Base-by-base conservation (phyloP, 2,329 filamentous ascomycete genomes). In the Epicoccum sorghinum region DNA sequence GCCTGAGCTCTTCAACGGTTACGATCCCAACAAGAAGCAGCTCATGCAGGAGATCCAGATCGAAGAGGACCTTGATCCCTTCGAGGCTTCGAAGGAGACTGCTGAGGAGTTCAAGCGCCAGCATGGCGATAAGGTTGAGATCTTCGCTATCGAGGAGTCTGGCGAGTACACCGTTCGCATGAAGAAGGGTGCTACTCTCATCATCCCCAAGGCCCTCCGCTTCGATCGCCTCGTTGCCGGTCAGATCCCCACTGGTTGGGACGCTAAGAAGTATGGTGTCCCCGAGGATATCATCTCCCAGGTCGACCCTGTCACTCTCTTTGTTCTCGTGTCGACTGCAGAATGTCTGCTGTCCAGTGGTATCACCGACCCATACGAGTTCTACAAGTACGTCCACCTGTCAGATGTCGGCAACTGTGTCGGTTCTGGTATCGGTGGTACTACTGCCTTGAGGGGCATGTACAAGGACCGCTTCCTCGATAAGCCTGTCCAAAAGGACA, bases 311-410 rank as follows among this genome's bases (percentile, higher is more conserved):
- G 93, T 98, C 64, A 96, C 95, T 1, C 84, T 99, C 43, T 99
- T 91, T 73, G 91, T 98, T 27, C 89, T 99, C 40, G 93, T 98
- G 41, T 96, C 91, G 48, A 96, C 93, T 42, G 91, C 90, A 1
- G 96, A 99, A 77, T 88, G 93, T 55, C 87, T 99, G 7, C 83
- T 99, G 46, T 89, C 91, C 27, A 89, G 91, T 59, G 95, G 95
- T 87, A 93, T 99, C 75, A 98, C 95, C 24, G 96, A 99, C 73
- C 96, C 95, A 18, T 99, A 98, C 73, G 95, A 99, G 79, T 98
- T 99, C 80, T 99, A 99, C 86, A 93, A 98, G 82, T 99, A 99
- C 70, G 93, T 99, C 60, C 95, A 99, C 77, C 87, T 99, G 57
- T 98, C 95, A 7, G 91, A 99, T 74, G 90, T 99, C 46, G 95